Percentiles rank a stretch among this genome's conserved stretches.
Evolutionary conservation across 1,284 basidiomycete genomes (phyloP).

Genomic region (Ceratobasidium sp.): DNA sequence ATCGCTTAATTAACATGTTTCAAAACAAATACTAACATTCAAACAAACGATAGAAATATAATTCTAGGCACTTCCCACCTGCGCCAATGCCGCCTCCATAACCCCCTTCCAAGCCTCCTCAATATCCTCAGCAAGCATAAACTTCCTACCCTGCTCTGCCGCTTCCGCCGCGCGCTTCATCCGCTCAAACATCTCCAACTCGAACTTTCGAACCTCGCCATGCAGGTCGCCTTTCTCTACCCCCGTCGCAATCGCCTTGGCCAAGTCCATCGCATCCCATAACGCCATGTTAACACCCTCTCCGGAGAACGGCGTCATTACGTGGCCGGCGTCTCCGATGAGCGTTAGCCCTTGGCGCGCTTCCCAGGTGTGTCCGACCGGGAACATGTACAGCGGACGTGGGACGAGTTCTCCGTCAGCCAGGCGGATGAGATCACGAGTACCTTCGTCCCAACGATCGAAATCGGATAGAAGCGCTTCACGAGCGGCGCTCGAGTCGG

Average conservation of each 20-base stretch:
- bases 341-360: conserved; percentile 50
- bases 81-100: background rate
- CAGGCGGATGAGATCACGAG: conserved; percentile 52
- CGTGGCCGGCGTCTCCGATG: conserved; percentile 64
- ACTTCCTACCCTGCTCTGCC: background rate
- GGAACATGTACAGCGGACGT: conserved; percentile 52
- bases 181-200: background rate
- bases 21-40: background rate
- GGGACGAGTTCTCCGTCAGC: conserved; percentile 50
- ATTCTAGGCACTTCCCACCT: background rate
- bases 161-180: background rate
- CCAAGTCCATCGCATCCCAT: conserved; percentile 55
- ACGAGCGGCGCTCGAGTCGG: background rate
- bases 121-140: background rate
- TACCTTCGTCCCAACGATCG: conserved; percentile 52
- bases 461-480: conserved; percentile 51
- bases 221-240: background rate
- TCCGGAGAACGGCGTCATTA: conserved; percentile 65
- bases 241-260: conserved; percentile 51
- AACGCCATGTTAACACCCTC: conserved; percentile 63
- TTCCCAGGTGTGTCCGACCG: conserved; percentile 51
- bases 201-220: background rate
- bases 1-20: background rate
- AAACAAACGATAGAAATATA: background rate
- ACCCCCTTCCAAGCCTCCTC: background rate